phyloP scores from a whole-genome alignment of 805 yeast species.

The Tetrapisispora arboricola region DNA sequence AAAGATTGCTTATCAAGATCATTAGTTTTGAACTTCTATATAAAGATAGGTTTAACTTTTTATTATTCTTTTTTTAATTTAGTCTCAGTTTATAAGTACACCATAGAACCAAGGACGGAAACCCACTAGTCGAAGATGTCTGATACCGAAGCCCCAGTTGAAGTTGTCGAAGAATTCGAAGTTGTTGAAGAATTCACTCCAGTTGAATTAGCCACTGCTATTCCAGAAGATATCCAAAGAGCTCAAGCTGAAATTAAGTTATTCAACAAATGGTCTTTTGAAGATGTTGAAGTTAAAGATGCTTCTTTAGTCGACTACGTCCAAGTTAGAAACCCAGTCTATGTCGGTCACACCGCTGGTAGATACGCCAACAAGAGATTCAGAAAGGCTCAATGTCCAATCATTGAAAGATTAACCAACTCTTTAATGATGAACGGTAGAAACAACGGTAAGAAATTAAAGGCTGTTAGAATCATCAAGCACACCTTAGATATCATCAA shows the following conservation, averaged over 20 bases:
- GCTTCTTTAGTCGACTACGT: constrained; percentile 97
- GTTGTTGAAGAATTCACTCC: constrained; percentile 69
- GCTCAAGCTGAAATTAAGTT: constrained; percentile 94
- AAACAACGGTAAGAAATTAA: constrained; percentile 99
- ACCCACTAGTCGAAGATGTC: constrained; percentile 45
- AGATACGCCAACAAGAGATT: constrained; percentile 99
- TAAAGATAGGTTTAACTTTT: not conserved
- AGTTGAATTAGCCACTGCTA: constrained; percentile 83
- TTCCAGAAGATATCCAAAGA: constrained; percentile 93
- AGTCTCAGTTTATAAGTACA: not conserved
- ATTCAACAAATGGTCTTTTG: constrained; percentile 99
- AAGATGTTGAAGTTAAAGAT: constrained; percentile 95
- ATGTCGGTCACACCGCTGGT: constrained; percentile 98
- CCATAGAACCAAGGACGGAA: constrained; percentile 7
- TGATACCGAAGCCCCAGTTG: constrained; percentile 67
- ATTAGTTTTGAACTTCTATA: no score
- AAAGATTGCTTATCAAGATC: not conserved
- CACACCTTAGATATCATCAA: constrained; percentile 97
- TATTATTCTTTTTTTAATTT: not conserved
- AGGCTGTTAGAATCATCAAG: constrained; percentile 99
- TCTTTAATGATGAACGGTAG: constrained; percentile 99
- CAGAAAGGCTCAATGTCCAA: constrained; percentile 99
- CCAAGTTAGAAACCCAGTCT: constrained; percentile 95
- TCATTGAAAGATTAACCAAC: constrained; percentile 98
- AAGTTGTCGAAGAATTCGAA: constrained; percentile 47